phyloP scores from a whole-genome alignment of 139 green algal genomes.

The Desmodesmus armatus region DNA sequence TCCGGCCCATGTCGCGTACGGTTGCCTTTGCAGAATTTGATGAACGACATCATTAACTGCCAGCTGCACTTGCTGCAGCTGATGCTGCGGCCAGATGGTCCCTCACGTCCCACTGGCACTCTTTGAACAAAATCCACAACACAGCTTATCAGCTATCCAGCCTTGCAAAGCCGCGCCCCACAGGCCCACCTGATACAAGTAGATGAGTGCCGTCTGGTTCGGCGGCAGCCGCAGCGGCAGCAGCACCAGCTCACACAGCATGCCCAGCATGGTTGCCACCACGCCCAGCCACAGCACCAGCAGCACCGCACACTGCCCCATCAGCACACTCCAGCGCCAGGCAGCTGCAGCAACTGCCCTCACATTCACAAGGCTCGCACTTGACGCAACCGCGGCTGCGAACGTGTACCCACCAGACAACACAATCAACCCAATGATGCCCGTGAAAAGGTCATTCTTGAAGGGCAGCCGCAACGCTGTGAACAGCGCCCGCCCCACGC shows the following conservation, averaged over 20 bases:
- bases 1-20: too few relatives aligned
- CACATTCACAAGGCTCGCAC: constrained; percentile 3
- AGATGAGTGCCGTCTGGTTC: constrained; percentile 47
- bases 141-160: too few relatives aligned
- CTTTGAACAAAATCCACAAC: too few relatives aligned
- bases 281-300: constrained; percentile 49
- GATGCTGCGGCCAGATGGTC: too few relatives aligned
- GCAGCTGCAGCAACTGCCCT: not conserved
- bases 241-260: constrained; percentile 49
- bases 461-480: not conserved
- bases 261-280: constrained; percentile 36
- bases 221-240: constrained; percentile 41
- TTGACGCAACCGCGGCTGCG: constrained; percentile 23
- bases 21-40: too few relatives aligned
- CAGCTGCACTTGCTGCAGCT: too few relatives aligned
- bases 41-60: too few relatives aligned
- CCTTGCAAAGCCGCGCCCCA: too few relatives aligned
- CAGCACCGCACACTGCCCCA: constrained; percentile 23
- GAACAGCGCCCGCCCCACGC: constrained; percentile 25
- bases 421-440: not conserved
- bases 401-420: constrained; percentile 22
- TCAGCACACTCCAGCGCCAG: constrained; percentile 13
- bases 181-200: constrained; percentile 39
- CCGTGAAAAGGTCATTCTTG: constrained; percentile 44
- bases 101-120: too few relatives aligned